These are phyloP conservation scores for Serendipita sp. DNA, from an alignment of 768 basidiomycete genomes.

Conservation along the genomic window DNA sequence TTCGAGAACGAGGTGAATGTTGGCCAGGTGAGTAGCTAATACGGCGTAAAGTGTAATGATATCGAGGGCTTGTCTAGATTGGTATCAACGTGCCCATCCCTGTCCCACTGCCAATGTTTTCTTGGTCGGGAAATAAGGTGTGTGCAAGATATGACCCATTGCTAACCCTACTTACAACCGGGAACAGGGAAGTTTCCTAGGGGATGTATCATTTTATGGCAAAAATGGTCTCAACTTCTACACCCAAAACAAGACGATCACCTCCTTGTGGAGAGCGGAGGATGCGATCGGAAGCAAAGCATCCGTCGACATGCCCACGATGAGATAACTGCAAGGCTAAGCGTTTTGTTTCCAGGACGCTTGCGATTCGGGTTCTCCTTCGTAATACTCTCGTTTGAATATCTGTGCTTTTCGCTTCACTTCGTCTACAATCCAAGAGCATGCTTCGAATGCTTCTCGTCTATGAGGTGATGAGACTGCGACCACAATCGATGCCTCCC, in stretches of 20 bases:
- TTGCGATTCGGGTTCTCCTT: slow-evolving; percentile 24
- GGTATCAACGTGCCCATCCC: slow-evolving; percentile 89
- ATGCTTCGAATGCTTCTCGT: slow-evolving; percentile 61
- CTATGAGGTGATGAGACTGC: slow-evolving; percentile 74
- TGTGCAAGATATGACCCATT: not conserved
- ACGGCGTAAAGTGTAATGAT: not conserved
- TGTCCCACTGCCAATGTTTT: slow-evolving; percentile 83
- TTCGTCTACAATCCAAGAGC: slow-evolving; percentile 70
- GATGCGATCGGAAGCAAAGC: slow-evolving; percentile 65
- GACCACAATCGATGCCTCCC: slow-evolving; percentile 69
- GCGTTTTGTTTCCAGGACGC: not conserved
- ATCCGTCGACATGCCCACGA: slow-evolving; percentile 77
- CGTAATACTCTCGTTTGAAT: slow-evolving; percentile 85
- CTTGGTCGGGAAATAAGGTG: slow-evolving; percentile 89
- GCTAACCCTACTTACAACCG: not conserved
- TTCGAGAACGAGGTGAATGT: slow-evolving; percentile 81
- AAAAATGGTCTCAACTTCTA: slow-evolving; percentile 88
- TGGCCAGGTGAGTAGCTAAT: slow-evolving; percentile 22
- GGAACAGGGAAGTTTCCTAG: slow-evolving; percentile 49
- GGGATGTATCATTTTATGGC: slow-evolving; percentile 84
- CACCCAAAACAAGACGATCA: slow-evolving; percentile 93
- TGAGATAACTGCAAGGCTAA: slow-evolving; percentile 10
- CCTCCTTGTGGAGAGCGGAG: slow-evolving; percentile 81
- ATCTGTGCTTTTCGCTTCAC: slow-evolving; percentile 73
- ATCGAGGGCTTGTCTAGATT: slow-evolving; percentile 32